A percentile compares a stretch with the other conserved stretches of the same genome.
Conservation (phyloP, 2,329 filamentous ascomycete genomes). For the Diaporthe capsici region DNA sequence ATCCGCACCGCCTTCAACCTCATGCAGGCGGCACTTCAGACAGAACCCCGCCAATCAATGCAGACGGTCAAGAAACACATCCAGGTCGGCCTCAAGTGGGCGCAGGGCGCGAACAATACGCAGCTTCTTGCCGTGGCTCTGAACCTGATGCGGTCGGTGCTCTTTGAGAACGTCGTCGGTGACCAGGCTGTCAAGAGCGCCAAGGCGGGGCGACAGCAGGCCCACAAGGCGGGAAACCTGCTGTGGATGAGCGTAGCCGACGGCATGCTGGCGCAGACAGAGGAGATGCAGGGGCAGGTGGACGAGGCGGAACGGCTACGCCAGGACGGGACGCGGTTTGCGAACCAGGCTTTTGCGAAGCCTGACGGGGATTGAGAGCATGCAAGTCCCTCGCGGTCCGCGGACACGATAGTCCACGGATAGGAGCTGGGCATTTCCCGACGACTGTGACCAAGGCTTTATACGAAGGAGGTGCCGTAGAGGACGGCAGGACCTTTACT, state of each 20-base stretch:
- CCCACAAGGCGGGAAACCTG: slow-evolving; percentile 77
- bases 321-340: slow-evolving; percentile 39
- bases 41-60: slow-evolving; percentile 74
- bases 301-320: slow-evolving; percentile 38
- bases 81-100: slow-evolving; percentile 77
- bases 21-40: slow-evolving; percentile 76
- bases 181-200: slow-evolving; percentile 85
- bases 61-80: slow-evolving; percentile 85
- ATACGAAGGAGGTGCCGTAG: neutral
- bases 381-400: neutral
- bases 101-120: slow-evolving; percentile 78
- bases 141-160: slow-evolving; percentile 85
- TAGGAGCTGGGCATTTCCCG: neutral
- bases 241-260: slow-evolving; percentile 87
- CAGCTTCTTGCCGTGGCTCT: slow-evolving; percentile 88
- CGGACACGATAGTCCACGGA: no score
- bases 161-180: slow-evolving; percentile 87
- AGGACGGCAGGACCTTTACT: neutral
- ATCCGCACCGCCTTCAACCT: slow-evolving; percentile 85
- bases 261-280: slow-evolving; percentile 81
- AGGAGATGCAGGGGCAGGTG: slow-evolving; percentile 78
- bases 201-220: slow-evolving; percentile 76
- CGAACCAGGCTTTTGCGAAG: slow-evolving; percentile 39
- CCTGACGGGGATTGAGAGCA: slow-evolving; percentile 3
- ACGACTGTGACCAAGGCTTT: neutral